phyloP scores from a whole-genome alignment of 2,329 filamentous ascomycete genomes.

The Botryotinia calthae region DNA sequence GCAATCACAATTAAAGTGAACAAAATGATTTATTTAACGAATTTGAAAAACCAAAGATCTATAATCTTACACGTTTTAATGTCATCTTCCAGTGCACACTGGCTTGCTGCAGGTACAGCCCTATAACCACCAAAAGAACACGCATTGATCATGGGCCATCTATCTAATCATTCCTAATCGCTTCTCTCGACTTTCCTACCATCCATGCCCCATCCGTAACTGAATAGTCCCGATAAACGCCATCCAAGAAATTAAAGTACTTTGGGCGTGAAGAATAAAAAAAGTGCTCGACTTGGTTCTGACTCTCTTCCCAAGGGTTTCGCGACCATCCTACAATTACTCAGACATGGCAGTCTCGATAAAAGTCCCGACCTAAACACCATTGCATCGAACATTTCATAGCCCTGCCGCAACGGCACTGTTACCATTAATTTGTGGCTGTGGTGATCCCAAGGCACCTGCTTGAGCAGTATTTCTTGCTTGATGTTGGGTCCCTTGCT shows the following conservation, averaged over 20 bases:
- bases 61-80: conserved; percentile 21
- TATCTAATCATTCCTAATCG: conserved; percentile 9
- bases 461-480: conserved; percentile 36
- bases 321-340: conserved; percentile 7
- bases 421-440: conserved; percentile 33
- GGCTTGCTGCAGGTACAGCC: conserved; percentile 5
- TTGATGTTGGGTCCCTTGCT: conserved; percentile 36
- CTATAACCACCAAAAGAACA: conserved; percentile 3
- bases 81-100: neutral
- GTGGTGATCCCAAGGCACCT: conserved; percentile 31
- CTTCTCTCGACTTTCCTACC: conserved; percentile 10
- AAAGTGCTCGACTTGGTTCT: neutral
- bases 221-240: conserved; percentile 8
- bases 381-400: neutral
- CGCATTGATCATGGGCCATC: conserved; percentile 15
- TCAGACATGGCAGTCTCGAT: conserved; percentile 7
- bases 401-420: conserved; percentile 25
- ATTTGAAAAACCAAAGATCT: conserved; percentile 21
- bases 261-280: conserved; percentile 6
- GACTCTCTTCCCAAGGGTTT: neutral
- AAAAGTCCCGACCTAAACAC: conserved; percentile 4
- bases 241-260: conserved; percentile 19
- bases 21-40: neutral
- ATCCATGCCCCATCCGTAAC: conserved; percentile 4
- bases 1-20: conserved; percentile 1